Evolutionary conservation across 148 eudicot species (phyloP), one percentile per base, ranked within the genome.

Genomic region (Chenopodium quinoa): DNA sequence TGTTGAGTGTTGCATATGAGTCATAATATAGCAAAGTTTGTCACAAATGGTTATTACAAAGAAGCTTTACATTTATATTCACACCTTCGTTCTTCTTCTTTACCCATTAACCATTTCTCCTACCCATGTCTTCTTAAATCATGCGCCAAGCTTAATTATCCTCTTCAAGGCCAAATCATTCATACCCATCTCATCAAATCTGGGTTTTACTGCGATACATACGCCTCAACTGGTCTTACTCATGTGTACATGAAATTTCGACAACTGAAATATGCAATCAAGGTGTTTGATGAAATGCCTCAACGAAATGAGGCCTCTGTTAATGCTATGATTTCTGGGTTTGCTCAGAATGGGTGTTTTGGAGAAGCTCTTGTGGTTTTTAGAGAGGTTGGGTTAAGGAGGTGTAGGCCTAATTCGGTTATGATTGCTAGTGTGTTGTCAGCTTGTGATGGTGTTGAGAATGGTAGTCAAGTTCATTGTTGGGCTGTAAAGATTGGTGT

Each of bases 401-500:
- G 14, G 67, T 79, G 87, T 27, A 88, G 89, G 84, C 86, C 90
- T 27, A 89, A 85, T 82, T 91, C 97, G 65, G 90, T 87, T 75
- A 88, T 86, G 82, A 78, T 94, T 66, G 94, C 98, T 23, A 83
- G 89, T 84, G 86, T 88, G 72, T 67, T 92, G 78, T 85, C 93
- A 48, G 89, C 77, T 64, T 89, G 95, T 86, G 87, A 66, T n/a
- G 86, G 65, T 75, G 83, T 88, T 20, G 86, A 76, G 64, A 72
- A 81, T 84, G 94, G 97, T 29, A 54, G 70, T 78, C 93, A 91
- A 77, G 83, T 89, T 29, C 98, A 94, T 76, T 92, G 93, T 70
- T 90, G 90, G 92, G 95, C 89, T 0, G 78, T 85, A 34, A 94
- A 94, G 91, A 89, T 91, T 68, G 97, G 97, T 19, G 92, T 94